phyloP scores from a whole-genome alignment of 129 eudicot species.

The Deinandra increscens region DNA sequence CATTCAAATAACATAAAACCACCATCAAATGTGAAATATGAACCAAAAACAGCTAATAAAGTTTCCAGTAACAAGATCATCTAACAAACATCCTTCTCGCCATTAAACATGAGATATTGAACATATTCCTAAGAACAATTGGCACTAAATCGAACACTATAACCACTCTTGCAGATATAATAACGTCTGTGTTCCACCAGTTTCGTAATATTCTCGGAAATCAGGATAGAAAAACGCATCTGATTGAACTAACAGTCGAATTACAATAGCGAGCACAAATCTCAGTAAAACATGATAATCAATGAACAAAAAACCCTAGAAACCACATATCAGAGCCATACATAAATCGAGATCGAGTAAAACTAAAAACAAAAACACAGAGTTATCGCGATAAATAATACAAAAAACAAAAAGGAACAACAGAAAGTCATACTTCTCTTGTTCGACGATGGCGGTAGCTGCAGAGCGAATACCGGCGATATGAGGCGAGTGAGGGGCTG shows the following conservation, averaged over 20 bases:
- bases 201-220: neutral
- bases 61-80: neutral
- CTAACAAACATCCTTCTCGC: neutral
- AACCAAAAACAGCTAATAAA: neutral
- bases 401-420: neutral
- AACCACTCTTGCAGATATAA: neutral
- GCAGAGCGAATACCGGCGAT: slow-evolving; percentile 37
- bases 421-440: slow-evolving; percentile 38
- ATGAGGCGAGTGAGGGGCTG: slow-evolving; percentile 55
- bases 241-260: slow-evolving; percentile 21
- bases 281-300: neutral
- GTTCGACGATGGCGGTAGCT: slow-evolving; percentile 36
- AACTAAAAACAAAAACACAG: too few species aligned
- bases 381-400: neutral
- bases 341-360: slow-evolving; percentile 15
- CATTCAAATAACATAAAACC: neutral
- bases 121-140: neutral
- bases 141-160: slow-evolving; percentile 1
- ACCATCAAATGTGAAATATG: neutral
- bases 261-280: neutral
- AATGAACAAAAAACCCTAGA: slow-evolving; percentile 3
- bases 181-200: neutral
- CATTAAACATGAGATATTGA: neutral
- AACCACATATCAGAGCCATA: neutral
- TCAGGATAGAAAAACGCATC: slow-evolving; percentile 14